Base-by-base conservation (phyloP, 805 yeast genomes). In the Nakazawaea wyomingensis region DNA sequence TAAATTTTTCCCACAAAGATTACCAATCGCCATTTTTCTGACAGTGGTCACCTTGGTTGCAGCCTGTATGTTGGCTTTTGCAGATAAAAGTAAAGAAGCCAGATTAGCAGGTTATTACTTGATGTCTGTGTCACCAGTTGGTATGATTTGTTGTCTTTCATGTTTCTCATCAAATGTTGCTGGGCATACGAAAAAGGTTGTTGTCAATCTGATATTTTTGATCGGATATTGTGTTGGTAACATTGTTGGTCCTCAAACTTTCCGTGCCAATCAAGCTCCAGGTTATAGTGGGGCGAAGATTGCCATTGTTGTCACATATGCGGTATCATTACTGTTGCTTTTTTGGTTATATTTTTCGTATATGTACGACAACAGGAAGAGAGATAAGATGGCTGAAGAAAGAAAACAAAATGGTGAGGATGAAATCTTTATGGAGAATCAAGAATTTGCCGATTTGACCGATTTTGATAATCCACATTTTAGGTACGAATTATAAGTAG, bases 191-290 rank as follows among this genome's bases (percentile, higher is more conserved):
- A 79, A 79, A 51, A 69, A 78, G 47, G 59, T 76, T 19, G 69
- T 71, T 26, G 61, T 82, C 47, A 76, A 76, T 50, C 76, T 74
- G 4, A 51, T 71, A 18, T 76, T 79, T 0, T 72, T 78, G 79
- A 61, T 78, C 46, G 76, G 72, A 4, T 78, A 76, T 56, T 74
- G 77, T 14, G 57, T 77, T 21, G 76, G 80, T 4, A 69, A 78
- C 49, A 60, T 82, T 43, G 64, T 76, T 31, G 85, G 82, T 0
- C 85, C 86, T 4, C 85, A 80, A 53, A 60, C 76, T 50, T 79
- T 79, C 57, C 70, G 76, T 52, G 70, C 64, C 0, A 48, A 60
- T 19, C 69, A 72, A 41, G 73, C 71, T 16, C 84, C 84, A n/a
- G 55, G 65, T 22, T 80, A 76, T 50, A 59, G 59, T 17, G 74